Base-by-base conservation (phyloP, 2,329 filamentous ascomycete species). In the Colletotrichum gloeosporioides region DNA sequence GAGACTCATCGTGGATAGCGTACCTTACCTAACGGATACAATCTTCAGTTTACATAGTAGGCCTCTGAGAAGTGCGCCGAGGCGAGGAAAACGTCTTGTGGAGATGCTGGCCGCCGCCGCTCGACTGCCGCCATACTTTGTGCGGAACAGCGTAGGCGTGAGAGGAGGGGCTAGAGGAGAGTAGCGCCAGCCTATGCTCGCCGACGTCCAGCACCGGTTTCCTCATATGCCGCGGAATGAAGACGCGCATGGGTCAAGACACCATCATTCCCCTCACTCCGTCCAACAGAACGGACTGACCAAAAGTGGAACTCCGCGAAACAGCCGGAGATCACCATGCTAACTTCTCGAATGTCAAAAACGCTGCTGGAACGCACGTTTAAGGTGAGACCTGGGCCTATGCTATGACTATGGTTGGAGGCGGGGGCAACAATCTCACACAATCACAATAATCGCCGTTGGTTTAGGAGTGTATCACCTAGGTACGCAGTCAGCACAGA, bases 321-420 rank as follows among this genome's bases (percentile, higher is more conserved):
- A 66, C 49, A 49, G 53, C 73, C 69, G 62, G 71, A 72, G 68
- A 75, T 62, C 53, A 34, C 27, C 16, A 61, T 31, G 16, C 22
- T 34, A 29, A 36, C 49, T 66, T 67, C 68, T 67, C 68, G 36
- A 72, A 75, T 67, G 31, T 75, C 69, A 63, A 55, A 25, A 18
- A 36, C 36, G 69, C 39, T 22, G 36, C 68, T 55, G 53, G 62
- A 65, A 44, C 57, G 49, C 57, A 32, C 59, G 22, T 53, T 55
- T 16, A 57, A 31, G 31, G 27, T 68, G 39, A 49, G 49, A 66
- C 31, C 44, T 10, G 31, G 32, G 22, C 22, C 31, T 44, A 22
- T 12, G 29, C 9, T 44, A 22, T 12, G 29, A 6, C 61, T 49
- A n/a, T n/a, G 27, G 39, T 66, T 16, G 34, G 39, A 55, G 22